phyloP scores from a whole-genome alignment of 1,284 basidiomycete genomes.

The Apiotrichum sp. region DNA sequence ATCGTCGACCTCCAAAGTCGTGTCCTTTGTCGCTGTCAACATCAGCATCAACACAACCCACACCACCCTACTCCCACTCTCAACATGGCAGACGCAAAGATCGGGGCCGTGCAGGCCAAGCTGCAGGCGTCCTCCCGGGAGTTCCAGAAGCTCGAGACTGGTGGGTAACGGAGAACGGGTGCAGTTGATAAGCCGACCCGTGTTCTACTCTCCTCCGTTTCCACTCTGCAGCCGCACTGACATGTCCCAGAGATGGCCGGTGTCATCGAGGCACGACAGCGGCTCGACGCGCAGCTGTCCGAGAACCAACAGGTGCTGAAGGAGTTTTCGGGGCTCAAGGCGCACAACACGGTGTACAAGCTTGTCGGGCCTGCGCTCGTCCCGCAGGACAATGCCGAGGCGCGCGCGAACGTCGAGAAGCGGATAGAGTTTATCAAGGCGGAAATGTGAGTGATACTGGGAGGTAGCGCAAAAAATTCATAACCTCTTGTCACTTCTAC shows the following conservation, averaged over 20 bases:
- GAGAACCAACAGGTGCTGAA: conserved; percentile 92
- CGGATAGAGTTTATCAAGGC: conserved; percentile 81
- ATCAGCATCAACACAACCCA: too few species aligned
- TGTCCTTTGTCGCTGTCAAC: too few species aligned
- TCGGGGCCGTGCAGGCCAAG: conserved; percentile 35
- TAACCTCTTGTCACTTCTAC: neutral
- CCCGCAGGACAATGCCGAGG: conserved; percentile 81
- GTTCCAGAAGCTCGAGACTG: conserved; percentile 69
- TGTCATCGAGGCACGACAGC: conserved; percentile 70
- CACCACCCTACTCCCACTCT: neutral
- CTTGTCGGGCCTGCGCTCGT: conserved; percentile 86
- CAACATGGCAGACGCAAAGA: conserved; percentile 30
- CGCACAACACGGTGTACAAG: conserved; percentile 82
- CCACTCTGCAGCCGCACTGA: too few species aligned
- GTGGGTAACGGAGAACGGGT: conserved; percentile 26
- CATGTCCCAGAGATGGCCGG: conserved; percentile 56
- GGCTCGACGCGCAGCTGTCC: conserved; percentile 77
- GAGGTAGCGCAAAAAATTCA: too few species aligned
- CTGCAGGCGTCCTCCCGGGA: conserved; percentile 63
- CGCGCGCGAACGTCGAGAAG: conserved; percentile 82
- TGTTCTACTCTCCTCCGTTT: too few species aligned
- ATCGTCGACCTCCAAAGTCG: too few species aligned
- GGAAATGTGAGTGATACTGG: conserved; percentile 66
- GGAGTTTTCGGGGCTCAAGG: conserved; percentile 75
- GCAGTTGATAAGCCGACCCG: too few species aligned